phyloP scores from a whole-genome alignment of 2,329 filamentous ascomycete species.

The Colletotrichum musicola region DNA sequence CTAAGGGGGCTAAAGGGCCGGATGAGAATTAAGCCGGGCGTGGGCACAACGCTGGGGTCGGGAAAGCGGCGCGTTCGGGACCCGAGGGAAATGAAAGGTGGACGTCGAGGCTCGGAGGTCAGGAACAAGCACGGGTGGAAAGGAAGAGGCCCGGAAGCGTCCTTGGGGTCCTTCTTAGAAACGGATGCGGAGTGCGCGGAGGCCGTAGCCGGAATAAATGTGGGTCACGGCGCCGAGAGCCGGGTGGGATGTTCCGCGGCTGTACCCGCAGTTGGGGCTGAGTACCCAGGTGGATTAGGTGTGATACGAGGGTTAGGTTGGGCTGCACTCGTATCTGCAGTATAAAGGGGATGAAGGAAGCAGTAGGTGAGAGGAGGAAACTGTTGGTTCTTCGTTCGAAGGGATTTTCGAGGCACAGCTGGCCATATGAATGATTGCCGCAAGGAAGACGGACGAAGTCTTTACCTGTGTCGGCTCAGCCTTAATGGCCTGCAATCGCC shows the following conservation, averaged over 20 bases:
- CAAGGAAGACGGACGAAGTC: slow-evolving; percentile 1
- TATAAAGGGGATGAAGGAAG: neutral
- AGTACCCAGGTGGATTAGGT: no score
- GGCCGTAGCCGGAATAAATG: slow-evolving; percentile 3
- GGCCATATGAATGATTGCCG: slow-evolving; percentile 16
- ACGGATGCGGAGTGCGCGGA: slow-evolving; percentile 30
- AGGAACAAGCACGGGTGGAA: neutral
- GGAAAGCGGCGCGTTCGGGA: slow-evolving; percentile 9
- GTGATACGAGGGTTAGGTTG: neutral
- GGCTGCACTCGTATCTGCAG: slow-evolving; percentile 12
- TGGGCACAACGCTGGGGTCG: neutral
- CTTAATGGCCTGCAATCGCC: neutral
- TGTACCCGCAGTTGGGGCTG: neutral
- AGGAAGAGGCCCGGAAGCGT: slow-evolving; percentile 19
- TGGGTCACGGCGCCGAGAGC: neutral
- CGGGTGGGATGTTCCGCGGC: neutral
- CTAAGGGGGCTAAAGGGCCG: neutral
- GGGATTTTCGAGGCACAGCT: neutral
- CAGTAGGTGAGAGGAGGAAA: neutral
- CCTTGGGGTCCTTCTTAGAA: slow-evolving; percentile 21
- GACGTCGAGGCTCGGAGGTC: slow-evolving; percentile 1
- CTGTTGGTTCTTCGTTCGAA: neutral
- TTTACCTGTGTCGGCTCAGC: neutral
- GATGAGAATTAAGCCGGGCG: neutral
- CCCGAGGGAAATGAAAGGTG: slow-evolving; percentile 14